Base-by-base conservation (phyloP, 441 rosid species). In the Euphorbia celastroides region DNA sequence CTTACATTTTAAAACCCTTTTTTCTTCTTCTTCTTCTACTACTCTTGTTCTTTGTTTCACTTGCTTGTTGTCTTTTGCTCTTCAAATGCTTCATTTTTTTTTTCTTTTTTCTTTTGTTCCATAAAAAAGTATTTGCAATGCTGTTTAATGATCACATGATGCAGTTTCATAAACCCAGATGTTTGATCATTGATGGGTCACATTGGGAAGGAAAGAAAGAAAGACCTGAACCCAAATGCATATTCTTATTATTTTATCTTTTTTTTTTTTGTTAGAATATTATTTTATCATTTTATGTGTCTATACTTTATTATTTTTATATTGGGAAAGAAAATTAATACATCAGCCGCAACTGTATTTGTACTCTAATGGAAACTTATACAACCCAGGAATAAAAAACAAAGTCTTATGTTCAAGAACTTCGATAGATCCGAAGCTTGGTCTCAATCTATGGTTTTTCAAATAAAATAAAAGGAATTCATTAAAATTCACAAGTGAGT, bases 391-490 rank as follows among this genome's bases (percentile, higher is more conserved):
- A 61, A 62, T 54, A 16, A 17, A 46, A 56, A 54, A 23, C 2
- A 23, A 71, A 69, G 42, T 73, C 67, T 34, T 67, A 74, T 72
- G 72, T 62, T 69, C 68, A 70, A 73, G 72, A 70, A 76, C 69
- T 77, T 79, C 80, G 79, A 83, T 82, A 75, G 75, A 80, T 82
- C 83, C 86, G 74, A 87, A 80, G 86, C 75, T 73, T 81, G 72
- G 60, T 72, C 67, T 71, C 67, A 60, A 25, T n/a, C 62, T 65
- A 46, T 23, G n/a, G n/a, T n/a, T n/a, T 27, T 62, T 42, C 19
- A 17, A 46, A 46, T 7, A 38, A 38, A 7, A 38, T 38, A 38
- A 38, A 38, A 38, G 7, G 3, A 38, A 2, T 2, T 38, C 12
- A 14, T 46, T 14, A 46, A 46, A 14, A 20, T 46, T 14, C 5